phyloP scores from a whole-genome alignment of 768 basidiomycete genomes.

The Lenzites betulinus region DNA sequence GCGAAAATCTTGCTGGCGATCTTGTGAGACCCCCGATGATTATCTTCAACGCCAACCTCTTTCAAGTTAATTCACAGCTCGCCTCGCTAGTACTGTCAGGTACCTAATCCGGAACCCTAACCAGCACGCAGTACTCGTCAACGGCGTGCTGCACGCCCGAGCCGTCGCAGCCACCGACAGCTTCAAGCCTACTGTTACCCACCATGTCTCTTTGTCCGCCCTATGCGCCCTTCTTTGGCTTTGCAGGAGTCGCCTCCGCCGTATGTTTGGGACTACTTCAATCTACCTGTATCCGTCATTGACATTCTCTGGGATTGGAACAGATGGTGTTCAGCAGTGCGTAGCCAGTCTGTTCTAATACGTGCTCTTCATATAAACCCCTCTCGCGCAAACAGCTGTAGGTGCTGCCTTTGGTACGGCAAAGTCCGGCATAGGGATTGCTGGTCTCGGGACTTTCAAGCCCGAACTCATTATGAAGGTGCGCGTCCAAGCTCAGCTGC shows the following conservation, averaged over 20 bases:
- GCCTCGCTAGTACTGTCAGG: no score
- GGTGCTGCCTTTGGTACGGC: conserved; percentile 97
- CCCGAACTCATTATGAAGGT: conserved; percentile 99
- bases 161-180: neutral
- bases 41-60: no score
- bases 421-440: conserved; percentile 96
- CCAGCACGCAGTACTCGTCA: neutral
- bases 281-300: neutral
- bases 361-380: conserved; percentile 5
- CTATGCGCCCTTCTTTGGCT: conserved; percentile 97
- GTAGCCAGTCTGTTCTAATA: conserved; percentile 35
- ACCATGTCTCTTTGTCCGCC: conserved; percentile 72
- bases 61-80: no score
- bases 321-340: conserved; percentile 96
- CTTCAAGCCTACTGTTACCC: conserved; percentile 4
- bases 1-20: no score
- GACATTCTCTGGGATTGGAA: neutral
- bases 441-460: conserved; percentile 89
- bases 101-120: conserved; percentile 9
- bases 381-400: conserved; percentile 54
- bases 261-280: conserved; percentile 48
- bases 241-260: conserved; percentile 93
- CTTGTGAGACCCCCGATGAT: no score
- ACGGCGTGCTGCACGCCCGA: conserved; percentile 1
- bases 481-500: conserved; percentile 21